Base-by-base conservation (phyloP, 352 stramenopile species). In the Pythium rhizo-oryzae region DNA sequence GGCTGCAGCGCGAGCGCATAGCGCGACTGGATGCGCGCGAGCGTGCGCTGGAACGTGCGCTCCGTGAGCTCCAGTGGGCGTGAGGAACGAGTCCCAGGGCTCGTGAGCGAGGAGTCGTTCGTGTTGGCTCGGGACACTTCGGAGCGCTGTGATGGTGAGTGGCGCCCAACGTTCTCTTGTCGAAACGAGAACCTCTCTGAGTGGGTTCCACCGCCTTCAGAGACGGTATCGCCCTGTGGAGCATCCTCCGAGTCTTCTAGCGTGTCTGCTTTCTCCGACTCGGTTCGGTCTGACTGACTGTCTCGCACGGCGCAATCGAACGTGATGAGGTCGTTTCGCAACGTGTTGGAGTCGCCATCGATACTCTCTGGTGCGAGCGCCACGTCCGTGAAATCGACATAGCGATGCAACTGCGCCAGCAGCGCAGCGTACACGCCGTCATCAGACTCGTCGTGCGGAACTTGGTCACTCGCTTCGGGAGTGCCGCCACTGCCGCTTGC, bases 291-390 rank as follows among this genome's bases (percentile, higher is more conserved):
- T 1, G 41, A n/a, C 41, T 15, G 7, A 12, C 2, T 47, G 41
- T 8, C 4, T 19, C 3, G 41, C 7, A 24, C 24, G 25, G 15
- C 5, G 24, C 28, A 28, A 8, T 24, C 51, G 5, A 70, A 24
- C 12, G 9, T 19, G 41, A 70, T 70, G 44, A 70, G 63, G 37
- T 70, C 63, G 23, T 70, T 70, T 28, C 63, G 44, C 8, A 59
- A 9, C 16, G 28, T 12, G 19, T 11, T 28, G 3, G 46, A 33
- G 9, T 13, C 33, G 25, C n/a, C 23, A 15, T 60, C 50, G 16
- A 19, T 23, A 11, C 53, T 24, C 8, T 43, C 25, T 23, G 25
- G 13, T 15, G 39, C 23, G 24, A 37, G 18, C 39, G 19, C 25
- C 41, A n/a, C 35, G 30, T 54, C 37, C 0, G 54, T 41, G 13